Conservation (phyloP, 2,329 filamentous ascomycete genomes). For the Penicillium sp. region DNA sequence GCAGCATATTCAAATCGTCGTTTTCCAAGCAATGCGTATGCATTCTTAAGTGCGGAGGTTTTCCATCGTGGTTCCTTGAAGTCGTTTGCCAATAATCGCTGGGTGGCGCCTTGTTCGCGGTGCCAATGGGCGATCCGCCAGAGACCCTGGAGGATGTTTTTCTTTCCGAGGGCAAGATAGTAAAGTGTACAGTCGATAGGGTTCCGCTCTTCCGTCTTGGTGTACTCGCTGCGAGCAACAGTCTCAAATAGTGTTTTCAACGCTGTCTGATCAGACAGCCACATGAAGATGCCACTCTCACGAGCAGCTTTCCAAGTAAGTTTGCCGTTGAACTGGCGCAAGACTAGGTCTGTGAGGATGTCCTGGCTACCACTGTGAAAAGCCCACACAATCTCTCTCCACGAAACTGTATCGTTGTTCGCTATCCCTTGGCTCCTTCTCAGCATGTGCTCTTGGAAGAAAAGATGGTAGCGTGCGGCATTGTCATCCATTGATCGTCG, state of each 20-base stretch:
- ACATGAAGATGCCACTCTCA: slow-evolving; percentile 90
- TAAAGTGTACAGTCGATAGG: slow-evolving; percentile 86
- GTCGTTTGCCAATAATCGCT: slow-evolving; percentile 78
- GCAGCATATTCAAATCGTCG: slow-evolving; percentile 89
- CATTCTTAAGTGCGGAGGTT: slow-evolving; percentile 88
- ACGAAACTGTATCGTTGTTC: slow-evolving; percentile 56
- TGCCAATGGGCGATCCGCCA: slow-evolving; percentile 95
- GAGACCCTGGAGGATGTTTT: slow-evolving; percentile 78
- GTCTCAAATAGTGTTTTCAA: slow-evolving; percentile 76
- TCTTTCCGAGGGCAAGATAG: slow-evolving; percentile 87
- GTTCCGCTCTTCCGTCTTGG: slow-evolving; percentile 77
- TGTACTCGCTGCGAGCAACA: slow-evolving; percentile 91
- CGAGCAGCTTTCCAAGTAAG: slow-evolving; percentile 80
- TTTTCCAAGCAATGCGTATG: slow-evolving; percentile 88
- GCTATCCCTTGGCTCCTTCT: slow-evolving; percentile 59
- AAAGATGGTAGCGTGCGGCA: slow-evolving; percentile 78
- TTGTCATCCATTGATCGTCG: slow-evolving; percentile 86
- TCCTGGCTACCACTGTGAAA: slow-evolving; percentile 63
- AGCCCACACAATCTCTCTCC: slow-evolving; percentile 48
- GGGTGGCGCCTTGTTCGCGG: slow-evolving; percentile 74
- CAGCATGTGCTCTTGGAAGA: slow-evolving; percentile 75
- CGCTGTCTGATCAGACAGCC: slow-evolving; percentile 72
- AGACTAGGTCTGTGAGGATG: slow-evolving; percentile 78
- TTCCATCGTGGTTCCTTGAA: slow-evolving; percentile 83
- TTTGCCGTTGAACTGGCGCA: slow-evolving; percentile 69